Conservation (phyloP, 176 grass and related monocot genomes). For the Carex littledalei region DNA sequence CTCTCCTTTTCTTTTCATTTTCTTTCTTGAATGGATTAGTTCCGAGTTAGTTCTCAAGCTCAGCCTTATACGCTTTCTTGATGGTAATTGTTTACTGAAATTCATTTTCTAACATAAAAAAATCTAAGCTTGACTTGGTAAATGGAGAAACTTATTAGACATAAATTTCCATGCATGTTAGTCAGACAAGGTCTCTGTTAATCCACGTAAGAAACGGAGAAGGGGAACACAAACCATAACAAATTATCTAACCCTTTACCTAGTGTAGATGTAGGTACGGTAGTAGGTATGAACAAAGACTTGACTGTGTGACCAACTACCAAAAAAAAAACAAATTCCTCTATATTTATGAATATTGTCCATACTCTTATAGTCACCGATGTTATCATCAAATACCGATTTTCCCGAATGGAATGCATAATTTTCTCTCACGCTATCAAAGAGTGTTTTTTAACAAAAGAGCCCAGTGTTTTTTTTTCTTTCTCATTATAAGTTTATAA, state of each 20-base stretch:
- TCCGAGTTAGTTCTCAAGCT: too few species aligned
- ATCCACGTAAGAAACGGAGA: constrained; percentile 3
- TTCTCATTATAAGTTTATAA: too few species aligned
- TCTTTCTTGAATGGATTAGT: too few species aligned
- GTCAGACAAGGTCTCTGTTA: background rate
- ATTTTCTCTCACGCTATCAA: constrained; percentile 1
- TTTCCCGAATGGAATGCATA: background rate
- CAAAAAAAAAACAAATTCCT: too few species aligned
- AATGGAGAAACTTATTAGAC: background rate
- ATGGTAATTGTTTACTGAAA: too few species aligned
- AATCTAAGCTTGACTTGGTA: background rate
- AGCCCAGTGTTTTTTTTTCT: background rate
- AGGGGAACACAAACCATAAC: background rate
- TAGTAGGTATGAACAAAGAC: background rate
- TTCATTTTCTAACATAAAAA: background rate
- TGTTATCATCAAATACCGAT: background rate
- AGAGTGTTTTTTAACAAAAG: background rate
- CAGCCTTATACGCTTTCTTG: too few species aligned
- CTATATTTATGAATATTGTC: background rate
- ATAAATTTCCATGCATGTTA: background rate
- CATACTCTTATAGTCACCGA: background rate
- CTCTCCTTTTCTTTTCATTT: too few species aligned
- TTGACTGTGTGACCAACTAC: too few species aligned
- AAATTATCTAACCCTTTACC: background rate
- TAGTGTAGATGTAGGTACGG: background rate